phyloP scores from a whole-genome alignment of 371 early-diverging fungal genomes.

The Paramicrosporidium saccamoebae region DNA sequence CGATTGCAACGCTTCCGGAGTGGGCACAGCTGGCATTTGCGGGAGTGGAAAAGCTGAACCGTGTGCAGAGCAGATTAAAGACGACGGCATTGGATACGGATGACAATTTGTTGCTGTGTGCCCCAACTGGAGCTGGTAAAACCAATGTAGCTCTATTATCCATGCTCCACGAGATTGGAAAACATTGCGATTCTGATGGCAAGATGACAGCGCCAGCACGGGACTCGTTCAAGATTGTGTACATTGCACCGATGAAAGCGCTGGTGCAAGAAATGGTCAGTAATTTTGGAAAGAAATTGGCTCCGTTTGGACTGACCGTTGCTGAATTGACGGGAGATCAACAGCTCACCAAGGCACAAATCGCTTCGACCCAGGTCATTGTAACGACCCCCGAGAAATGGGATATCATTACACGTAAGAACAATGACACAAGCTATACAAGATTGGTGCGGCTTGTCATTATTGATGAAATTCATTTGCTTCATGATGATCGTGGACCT shows the following conservation, averaged over 20 bases:
- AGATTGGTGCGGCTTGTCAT: conserved; percentile 70
- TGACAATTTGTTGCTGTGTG: conserved; percentile 84
- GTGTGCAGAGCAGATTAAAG: conserved; percentile 68
- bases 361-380: conserved; percentile 78
- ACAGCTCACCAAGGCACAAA: conserved; percentile 71
- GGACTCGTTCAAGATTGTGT: conserved; percentile 84
- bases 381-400: conserved; percentile 99
- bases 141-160: conserved; percentile 93
- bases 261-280: conserved; percentile 90
- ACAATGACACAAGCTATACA: conserved; percentile 65
- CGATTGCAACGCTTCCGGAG: conserved; percentile 29
- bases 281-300: conserved; percentile 45
- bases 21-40: conserved; percentile 66
- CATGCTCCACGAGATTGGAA: conserved; percentile 47
- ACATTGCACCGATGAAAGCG: conserved; percentile 99
- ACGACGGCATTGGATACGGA: conserved; percentile 51
- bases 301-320: conserved; percentile 44
- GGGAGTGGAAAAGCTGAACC: conserved; percentile 32
- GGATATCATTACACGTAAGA: conserved; percentile 94
- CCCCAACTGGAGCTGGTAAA: conserved; percentile 98
- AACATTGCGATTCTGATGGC: conserved; percentile 40
- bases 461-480: conserved; percentile 96
- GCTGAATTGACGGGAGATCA: conserved; percentile 95
- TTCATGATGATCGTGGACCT: conserved; percentile 95
- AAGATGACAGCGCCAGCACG: conserved; percentile 23